Conservation (phyloP, 139 green algal species). For the Micromonas commoda region DNA sequence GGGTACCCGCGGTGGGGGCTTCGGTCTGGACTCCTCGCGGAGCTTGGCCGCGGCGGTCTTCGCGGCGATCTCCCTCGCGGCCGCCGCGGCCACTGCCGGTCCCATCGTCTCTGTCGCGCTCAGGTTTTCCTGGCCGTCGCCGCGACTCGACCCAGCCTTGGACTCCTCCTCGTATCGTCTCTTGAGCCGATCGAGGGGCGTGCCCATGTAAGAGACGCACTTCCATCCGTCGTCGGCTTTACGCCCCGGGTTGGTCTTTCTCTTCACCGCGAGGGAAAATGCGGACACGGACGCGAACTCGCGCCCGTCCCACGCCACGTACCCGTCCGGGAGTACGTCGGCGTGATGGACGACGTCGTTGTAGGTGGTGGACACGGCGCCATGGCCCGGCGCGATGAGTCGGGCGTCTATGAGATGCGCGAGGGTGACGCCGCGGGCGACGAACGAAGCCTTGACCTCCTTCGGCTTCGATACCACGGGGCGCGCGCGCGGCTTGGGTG, state of each 20-base stretch:
- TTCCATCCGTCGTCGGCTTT: constrained; percentile 85
- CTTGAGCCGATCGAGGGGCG: neutral
- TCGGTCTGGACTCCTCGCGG: neutral
- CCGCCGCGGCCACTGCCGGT: neutral
- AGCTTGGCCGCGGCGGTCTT: neutral
- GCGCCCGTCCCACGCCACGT: neutral
- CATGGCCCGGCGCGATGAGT: neutral
- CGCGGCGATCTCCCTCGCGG: neutral
- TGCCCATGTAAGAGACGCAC: constrained; percentile 59
- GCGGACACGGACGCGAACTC: neutral
- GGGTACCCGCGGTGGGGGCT: neutral
- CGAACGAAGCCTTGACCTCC: too few relatives aligned
- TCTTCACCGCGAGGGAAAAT: constrained; percentile 8
- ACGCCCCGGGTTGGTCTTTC: neutral
- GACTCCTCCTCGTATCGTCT: neutral
- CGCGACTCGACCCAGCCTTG: too few relatives aligned
- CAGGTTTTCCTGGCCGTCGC: too few relatives aligned
- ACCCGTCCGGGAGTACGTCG: neutral
- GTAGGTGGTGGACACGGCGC: neutral
- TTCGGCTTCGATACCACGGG: neutral
- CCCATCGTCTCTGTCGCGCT: neutral
- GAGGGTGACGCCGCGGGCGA: neutral
- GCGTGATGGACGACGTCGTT: neutral
- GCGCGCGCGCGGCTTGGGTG: neutral
- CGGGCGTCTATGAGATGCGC: neutral